phyloP scores from a whole-genome alignment of 495 filamentous ascomycete species.

The Endocarpon pusillum region DNA sequence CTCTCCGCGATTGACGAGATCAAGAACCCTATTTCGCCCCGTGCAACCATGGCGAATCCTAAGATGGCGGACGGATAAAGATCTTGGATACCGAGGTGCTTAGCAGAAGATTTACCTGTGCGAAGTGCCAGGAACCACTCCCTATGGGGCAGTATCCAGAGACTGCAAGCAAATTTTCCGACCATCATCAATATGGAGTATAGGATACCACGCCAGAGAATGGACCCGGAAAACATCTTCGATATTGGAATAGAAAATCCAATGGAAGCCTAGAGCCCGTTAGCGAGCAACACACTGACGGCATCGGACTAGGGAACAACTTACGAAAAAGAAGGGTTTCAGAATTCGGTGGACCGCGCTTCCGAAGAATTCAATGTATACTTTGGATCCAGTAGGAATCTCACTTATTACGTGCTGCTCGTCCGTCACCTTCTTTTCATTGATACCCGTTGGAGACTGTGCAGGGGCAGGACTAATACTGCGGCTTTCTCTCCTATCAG shows the following conservation, averaged over 20 bases:
- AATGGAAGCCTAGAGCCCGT: constrained; percentile 39
- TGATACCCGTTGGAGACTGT: too few species aligned
- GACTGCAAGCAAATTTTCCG: constrained; percentile 44
- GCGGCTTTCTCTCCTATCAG: too few species aligned
- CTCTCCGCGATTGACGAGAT: constrained; percentile 53
- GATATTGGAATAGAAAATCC: constrained; percentile 66
- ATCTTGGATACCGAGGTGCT: too few species aligned
- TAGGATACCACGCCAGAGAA: constrained; percentile 56
- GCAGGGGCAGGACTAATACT: too few species aligned
- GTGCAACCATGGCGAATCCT: constrained; percentile 49
- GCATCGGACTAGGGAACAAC: too few species aligned
- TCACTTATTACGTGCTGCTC: too few species aligned
- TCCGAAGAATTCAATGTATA: background rate
- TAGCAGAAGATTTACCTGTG: too few species aligned
- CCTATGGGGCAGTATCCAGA: constrained; percentile 48
- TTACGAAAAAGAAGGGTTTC: constrained; percentile 60
- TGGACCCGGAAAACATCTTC: constrained; percentile 41
- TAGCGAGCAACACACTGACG: background rate
- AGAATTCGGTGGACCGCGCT: constrained; percentile 34
- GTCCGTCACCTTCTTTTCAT: too few species aligned
- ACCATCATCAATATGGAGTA: constrained; percentile 54
- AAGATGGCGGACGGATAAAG: constrained; percentile 43
- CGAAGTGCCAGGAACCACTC: too few species aligned
- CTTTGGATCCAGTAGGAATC: constrained; percentile 1
- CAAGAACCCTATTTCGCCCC: constrained; percentile 66